Base-by-base conservation (phyloP, 2,329 filamentous ascomycete genomes). In the Paramyrothecium sp. region DNA sequence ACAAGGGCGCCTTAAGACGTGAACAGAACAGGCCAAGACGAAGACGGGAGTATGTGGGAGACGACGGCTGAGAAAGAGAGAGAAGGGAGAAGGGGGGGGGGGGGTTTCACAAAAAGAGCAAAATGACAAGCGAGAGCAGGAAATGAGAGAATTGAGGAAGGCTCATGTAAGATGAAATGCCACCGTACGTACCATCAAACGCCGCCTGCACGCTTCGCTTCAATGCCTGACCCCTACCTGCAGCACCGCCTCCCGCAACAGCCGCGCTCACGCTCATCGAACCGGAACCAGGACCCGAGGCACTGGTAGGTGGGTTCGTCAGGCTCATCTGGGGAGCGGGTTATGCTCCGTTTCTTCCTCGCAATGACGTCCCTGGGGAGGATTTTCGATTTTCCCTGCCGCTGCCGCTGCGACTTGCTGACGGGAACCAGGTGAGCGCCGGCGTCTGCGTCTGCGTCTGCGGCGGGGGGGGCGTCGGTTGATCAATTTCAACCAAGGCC, bases 131-230 rank as follows among this genome's bases (percentile, higher is more conserved):
- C 26, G 26, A 30, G 26, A 10, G 26, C 26, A 10, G 10, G 5
- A 30, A 30, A 48, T 23, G 30, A 10, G 54, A 48, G 34, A 48
- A 52, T 44, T 13, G 22, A 57, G 46, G 20, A 19, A 57, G 22
- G 20, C 17, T 20, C 16, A 49, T n/a, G 47, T 20, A 22, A 49
- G 19, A 23, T 54, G 48, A 62, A 41, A 58, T 55, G 54, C 33
- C n/a, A 21, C 54, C 44, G 58, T 61, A 70, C 77, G 66, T 77
- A 85, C 84, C 84, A 73, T 87, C 82, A 75, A 87, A 86, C 41
- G 81, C 80, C 60, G 83, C 78, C 70, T 86, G 83, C 56, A 84
- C 81, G 63, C 78, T 84, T 67, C 84, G 78, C 74, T 87, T 87
- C 55, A 85, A 71, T 26, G 73, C 75, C 64, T 60, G 61, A 41